Percentiles rank a stretch among this genome's conserved stretches.
Evolutionary conservation across 495 filamentous ascomycete species (phyloP).

Genomic region (Filosporella fistucella): DNA sequence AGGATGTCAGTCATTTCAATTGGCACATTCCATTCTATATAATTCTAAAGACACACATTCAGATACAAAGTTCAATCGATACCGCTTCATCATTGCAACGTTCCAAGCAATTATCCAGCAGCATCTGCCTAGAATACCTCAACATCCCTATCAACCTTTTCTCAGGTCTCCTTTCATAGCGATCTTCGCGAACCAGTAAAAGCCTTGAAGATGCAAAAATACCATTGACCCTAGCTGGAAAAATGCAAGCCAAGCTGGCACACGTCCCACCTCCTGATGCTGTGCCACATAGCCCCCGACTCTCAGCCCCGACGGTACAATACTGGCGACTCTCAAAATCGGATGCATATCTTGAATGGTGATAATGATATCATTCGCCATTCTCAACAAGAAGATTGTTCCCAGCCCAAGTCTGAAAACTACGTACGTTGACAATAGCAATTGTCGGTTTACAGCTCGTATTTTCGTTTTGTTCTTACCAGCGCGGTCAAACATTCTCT

Average conservation of each 20-base stretch:
- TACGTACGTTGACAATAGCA: neutral
- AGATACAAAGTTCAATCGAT: no score
- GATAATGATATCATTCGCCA: neutral
- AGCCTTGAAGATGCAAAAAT: slow-evolving; percentile 2
- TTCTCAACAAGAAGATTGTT: neutral
- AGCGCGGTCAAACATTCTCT: neutral
- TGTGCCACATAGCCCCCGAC: neutral
- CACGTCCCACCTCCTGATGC: neutral
- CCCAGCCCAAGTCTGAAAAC: slow-evolving; percentile 1
- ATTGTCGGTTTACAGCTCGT: neutral
- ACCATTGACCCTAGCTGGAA: neutral
- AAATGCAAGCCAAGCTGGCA: neutral
- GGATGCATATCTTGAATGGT: neutral
- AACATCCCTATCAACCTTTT: no score
- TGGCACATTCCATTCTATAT: no score
- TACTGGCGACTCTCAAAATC: neutral
- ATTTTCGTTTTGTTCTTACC: neutral
- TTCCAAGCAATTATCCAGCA: no score
- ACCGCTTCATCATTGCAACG: no score
- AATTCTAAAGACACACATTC: no score
- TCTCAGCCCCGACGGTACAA: neutral
- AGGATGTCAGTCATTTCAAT: no score
- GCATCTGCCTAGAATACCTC: no score
- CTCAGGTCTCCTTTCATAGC: slow-evolving; percentile 3
- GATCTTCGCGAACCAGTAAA: slow-evolving; percentile 8